Conservation (phyloP, 2,329 filamentous ascomycete species). For the Neonectria sp. region DNA sequence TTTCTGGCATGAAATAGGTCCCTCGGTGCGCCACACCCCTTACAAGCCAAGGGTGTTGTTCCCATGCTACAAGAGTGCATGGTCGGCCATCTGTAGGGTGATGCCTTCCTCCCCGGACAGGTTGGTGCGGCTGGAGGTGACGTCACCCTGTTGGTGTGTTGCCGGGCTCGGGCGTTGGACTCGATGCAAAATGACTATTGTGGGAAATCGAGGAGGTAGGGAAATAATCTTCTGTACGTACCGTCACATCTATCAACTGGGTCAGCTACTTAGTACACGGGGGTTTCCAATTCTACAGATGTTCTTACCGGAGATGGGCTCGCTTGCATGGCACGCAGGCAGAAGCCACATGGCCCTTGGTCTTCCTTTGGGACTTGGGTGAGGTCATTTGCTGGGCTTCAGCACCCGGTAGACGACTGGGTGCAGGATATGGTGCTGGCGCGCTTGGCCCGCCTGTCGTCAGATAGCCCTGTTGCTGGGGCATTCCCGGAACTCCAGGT, state of each 20-base stretch:
- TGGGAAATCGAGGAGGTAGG: slow-evolving; percentile 13
- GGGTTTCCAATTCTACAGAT: not conserved
- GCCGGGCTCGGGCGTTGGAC: not conserved
- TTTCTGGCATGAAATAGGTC: not conserved
- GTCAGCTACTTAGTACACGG: slow-evolving; percentile 31
- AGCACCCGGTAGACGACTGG: slow-evolving; percentile 54
- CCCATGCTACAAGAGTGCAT: not conserved
- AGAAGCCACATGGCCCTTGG: slow-evolving; percentile 86
- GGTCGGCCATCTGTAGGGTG: not conserved
- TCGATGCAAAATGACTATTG: not conserved
- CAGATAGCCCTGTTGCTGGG: slow-evolving; percentile 43
- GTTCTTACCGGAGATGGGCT: slow-evolving; percentile 79
- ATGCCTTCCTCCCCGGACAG: too few species aligned
- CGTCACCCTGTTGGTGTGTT: not conserved
- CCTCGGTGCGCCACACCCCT: not conserved
- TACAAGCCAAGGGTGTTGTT: not conserved
- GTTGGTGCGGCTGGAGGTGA: not conserved
- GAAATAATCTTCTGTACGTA: slow-evolving; percentile 61
- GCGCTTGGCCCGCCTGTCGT: slow-evolving; percentile 37
- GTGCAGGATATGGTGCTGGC: slow-evolving; percentile 40
- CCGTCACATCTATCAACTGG: slow-evolving; percentile 69
- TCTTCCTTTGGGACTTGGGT: slow-evolving; percentile 75
- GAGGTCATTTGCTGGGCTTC: slow-evolving; percentile 66
- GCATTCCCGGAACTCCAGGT: slow-evolving; percentile 33
- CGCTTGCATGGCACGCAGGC: slow-evolving; percentile 90